These are phyloP conservation scores for Phytopythium chamaehyphon DNA, from an alignment of 352 stramenopile genomes.

Conservation along the genomic window DNA sequence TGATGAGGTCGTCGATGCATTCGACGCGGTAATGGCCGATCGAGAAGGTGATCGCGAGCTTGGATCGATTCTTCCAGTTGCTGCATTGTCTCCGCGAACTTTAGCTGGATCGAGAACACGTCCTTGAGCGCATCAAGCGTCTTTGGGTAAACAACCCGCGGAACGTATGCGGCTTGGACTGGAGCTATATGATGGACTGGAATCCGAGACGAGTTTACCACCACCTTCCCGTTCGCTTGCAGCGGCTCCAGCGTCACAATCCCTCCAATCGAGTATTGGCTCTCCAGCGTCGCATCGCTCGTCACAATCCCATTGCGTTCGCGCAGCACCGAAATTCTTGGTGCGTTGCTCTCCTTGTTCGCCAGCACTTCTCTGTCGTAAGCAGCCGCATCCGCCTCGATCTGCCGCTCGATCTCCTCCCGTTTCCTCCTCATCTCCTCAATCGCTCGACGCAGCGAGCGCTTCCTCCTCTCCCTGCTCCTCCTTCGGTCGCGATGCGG, in stretches of 20 bases:
- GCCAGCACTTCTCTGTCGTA: neutral
- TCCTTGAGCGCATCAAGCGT: constrained; percentile 44
- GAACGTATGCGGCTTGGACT: neutral
- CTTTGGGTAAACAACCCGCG: constrained; percentile 8
- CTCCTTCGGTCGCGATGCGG: constrained; percentile 3
- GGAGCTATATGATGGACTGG: neutral
- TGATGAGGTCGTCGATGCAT: neutral
- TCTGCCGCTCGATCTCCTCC: constrained; percentile 37
- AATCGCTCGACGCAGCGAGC: constrained; percentile 33
- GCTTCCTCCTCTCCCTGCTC: neutral
- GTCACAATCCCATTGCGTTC: neutral
- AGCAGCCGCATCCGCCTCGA: constrained; percentile 25
- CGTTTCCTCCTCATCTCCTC: constrained; percentile 36
- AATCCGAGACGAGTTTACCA: neutral
- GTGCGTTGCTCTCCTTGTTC: neutral
- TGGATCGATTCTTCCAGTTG: constrained; percentile 69
- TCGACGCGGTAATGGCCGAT: neutral
- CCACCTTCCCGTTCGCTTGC: neutral
- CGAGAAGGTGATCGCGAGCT: constrained; percentile 45
- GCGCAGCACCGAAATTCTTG: neutral
- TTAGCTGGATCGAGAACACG: constrained; percentile 58
- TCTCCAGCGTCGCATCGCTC: constrained; percentile 10
- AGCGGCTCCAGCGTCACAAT: constrained; percentile 49
- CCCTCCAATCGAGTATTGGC: constrained; percentile 54
- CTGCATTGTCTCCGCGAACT: constrained; percentile 71